A percentile compares a stretch with the other conserved stretches of the same genome.
Conservation (phyloP, 2,329 filamentous ascomycete genomes). For the Cordyceps cicadae region DNA sequence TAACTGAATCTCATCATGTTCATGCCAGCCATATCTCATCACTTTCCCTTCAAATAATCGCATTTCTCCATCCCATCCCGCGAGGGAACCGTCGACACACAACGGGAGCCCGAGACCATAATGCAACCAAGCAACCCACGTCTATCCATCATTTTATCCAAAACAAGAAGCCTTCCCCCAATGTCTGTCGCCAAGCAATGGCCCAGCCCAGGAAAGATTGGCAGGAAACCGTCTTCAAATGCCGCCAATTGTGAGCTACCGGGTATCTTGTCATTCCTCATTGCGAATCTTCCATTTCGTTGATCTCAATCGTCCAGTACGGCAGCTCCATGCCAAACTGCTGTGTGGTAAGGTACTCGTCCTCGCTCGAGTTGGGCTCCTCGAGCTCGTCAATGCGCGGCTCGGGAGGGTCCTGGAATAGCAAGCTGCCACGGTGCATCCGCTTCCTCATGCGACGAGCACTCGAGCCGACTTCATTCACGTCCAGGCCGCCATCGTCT, state of each 20-base stretch:
- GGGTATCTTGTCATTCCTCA: background rate
- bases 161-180: background rate
- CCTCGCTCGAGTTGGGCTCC: conserved; percentile 41
- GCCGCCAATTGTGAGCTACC: background rate
- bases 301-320: conserved; percentile 41
- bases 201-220: background rate
- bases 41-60: background rate
- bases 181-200: background rate
- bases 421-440: conserved; percentile 37
- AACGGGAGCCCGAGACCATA: background rate
- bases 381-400: conserved; percentile 46
- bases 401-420: conserved; percentile 41
- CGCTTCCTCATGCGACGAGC: conserved; percentile 40
- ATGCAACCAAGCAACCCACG: background rate
- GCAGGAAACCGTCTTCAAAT: background rate
- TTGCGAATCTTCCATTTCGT: conserved; percentile 35
- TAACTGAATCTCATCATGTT: background rate
- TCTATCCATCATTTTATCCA: background rate
- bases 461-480: conserved; percentile 36
- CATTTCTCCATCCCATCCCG: background rate
- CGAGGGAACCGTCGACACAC: background rate
- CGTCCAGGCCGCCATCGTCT: conserved; percentile 30
- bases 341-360: conserved; percentile 32
- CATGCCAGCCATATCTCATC: background rate
- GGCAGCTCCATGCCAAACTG: conserved; percentile 39